Percentiles rank a stretch among this genome's conserved stretches.
Evolutionary conservation across 495 filamentous ascomycete genomes (phyloP).

Genomic region (Penicillium nucicola): DNA sequence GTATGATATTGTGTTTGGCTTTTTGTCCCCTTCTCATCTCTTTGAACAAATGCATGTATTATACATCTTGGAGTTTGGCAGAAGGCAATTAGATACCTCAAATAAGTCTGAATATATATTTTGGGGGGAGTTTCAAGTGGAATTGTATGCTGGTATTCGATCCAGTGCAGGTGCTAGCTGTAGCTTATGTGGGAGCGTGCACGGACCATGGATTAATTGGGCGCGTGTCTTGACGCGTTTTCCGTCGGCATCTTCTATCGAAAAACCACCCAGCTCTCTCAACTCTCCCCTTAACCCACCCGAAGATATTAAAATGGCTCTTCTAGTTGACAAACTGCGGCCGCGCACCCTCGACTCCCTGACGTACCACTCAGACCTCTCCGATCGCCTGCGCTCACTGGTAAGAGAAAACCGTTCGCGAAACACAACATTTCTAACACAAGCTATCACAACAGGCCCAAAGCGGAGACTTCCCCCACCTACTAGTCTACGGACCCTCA

Average conservation of each 20-base stretch:
- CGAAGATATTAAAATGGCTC: conserved; percentile 49
- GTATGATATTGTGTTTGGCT: not conserved
- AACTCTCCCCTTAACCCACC: not conserved
- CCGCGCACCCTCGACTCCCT: conserved; percentile 85
- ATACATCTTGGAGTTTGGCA: conserved; percentile 12
- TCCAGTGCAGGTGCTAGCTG: not conserved
- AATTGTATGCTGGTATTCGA: not conserved
- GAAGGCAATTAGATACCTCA: not conserved
- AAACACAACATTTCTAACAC: not conserved
- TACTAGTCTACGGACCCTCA: conserved; percentile 93
- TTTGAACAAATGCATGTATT: conserved; percentile 14
- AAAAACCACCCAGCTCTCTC: conserved; percentile 2
- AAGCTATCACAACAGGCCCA: conserved; percentile 62
- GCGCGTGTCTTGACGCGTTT: conserved; percentile 41
- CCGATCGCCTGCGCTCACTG: conserved; percentile 79
- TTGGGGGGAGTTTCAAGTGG: not conserved
- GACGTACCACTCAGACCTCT: conserved; percentile 85
- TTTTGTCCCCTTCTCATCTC: conserved; percentile 16
- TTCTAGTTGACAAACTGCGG: conserved; percentile 92
- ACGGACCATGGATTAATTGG: conserved; percentile 43
- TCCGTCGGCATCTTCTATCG: conserved; percentile 15
- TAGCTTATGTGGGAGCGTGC: conserved; percentile 13
- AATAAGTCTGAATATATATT: conserved; percentile 6
- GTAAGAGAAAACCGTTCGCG: conserved; percentile 50
- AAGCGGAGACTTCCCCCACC: conserved; percentile 94